Evolutionary conservation across 1,284 basidiomycete species (phyloP).

Genomic region (Heliocybe sulcata): DNA sequence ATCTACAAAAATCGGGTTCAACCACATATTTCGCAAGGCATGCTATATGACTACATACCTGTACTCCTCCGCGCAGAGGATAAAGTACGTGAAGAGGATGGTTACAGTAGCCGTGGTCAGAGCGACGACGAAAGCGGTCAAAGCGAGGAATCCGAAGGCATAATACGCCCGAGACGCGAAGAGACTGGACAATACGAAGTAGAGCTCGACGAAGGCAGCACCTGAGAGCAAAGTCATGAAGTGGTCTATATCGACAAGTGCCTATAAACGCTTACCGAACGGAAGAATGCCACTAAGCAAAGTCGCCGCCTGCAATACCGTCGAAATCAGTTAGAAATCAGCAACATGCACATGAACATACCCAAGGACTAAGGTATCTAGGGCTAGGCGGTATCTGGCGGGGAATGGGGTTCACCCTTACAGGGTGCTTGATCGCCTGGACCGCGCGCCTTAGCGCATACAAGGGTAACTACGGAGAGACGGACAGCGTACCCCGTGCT

Average conservation of each 20-base stretch:
- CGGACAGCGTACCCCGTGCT: slow-evolving; percentile 66
- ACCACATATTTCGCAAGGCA: slow-evolving; percentile 2
- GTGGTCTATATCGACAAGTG: too few species aligned
- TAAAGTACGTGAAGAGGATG: slow-evolving; percentile 89
- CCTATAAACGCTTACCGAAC: slow-evolving; percentile 73
- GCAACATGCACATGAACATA: slow-evolving; percentile 23
- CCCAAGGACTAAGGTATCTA: slow-evolving; percentile 79
- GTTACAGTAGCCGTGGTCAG: slow-evolving; percentile 88
- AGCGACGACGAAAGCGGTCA: slow-evolving; percentile 81
- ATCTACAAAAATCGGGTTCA: slow-evolving; percentile 36
- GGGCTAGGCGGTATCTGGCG: slow-evolving; percentile 83
- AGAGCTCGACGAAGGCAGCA: slow-evolving; percentile 93
- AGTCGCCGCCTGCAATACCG: slow-evolving; percentile 50
- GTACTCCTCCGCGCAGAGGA: slow-evolving; percentile 94
- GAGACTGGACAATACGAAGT: slow-evolving; percentile 88
- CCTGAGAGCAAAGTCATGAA: too few species aligned
- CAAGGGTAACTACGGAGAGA: too few species aligned
- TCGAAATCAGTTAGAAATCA: slow-evolving; percentile 10
- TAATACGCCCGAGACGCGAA: slow-evolving; percentile 95
- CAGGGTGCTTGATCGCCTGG: slow-evolving; percentile 71
- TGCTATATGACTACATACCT: slow-evolving; percentile 36
- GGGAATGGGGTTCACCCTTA: slow-evolving; percentile 90
- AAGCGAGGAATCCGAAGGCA: slow-evolving; percentile 91
- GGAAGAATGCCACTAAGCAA: slow-evolving; percentile 89
- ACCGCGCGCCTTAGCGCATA: too few species aligned